Evolutionary conservation across 805 yeast species (phyloP), one percentile per base, ranked within the genome.

Genomic region (Lachancea kluyveri): DNA sequence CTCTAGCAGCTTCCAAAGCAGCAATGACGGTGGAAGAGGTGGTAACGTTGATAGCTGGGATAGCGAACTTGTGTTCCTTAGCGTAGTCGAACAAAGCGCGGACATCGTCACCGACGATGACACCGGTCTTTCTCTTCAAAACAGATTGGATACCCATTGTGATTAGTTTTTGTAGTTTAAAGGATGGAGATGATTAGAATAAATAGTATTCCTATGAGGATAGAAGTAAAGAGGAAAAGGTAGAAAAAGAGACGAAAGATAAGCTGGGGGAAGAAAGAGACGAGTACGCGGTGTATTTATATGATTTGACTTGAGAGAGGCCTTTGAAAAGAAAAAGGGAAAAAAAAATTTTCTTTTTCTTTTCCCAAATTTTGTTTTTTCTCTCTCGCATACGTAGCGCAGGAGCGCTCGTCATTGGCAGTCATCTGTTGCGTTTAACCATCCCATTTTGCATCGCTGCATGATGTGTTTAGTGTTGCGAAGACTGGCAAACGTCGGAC

Each of bases 1-100:
- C 96, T 67, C 94, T 85, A 41, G 96, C 96, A 46, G 96, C 96
- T 68, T 92, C 95, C 56, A 92, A 72, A 42, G 96, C 95, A 52
- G 96, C 95, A 61, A 86, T 82, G 38, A 79, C 97, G 44, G 96
- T 90, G 40, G 97, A 90, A 21, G 97, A 88, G 21, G 97, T 85
- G 47, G 98, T 92, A 40, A 92, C 96, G 67, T 92, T 92, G 61
- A 94, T 88, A 49, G 98, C 96, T 57, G 98, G 98, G 59, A 92
- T 87, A 48, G 98, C 98, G 53, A 87, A 92, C 46, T 85, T 84
- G 65, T 90, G 72, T 54, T 76, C 77, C 69, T 84, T 96, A 43
- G 96, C 96, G 68, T 88, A 86, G 66, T 80, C 79, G 70, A 88
- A 92, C 62, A 82, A 72, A 51, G 65, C 66, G 41, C 61, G 62